Evolutionary conservation across 2,329 filamentous ascomycete genomes (phyloP), one percentile per base, ranked within the genome.

Genomic region (Penicillium sp.): DNA sequence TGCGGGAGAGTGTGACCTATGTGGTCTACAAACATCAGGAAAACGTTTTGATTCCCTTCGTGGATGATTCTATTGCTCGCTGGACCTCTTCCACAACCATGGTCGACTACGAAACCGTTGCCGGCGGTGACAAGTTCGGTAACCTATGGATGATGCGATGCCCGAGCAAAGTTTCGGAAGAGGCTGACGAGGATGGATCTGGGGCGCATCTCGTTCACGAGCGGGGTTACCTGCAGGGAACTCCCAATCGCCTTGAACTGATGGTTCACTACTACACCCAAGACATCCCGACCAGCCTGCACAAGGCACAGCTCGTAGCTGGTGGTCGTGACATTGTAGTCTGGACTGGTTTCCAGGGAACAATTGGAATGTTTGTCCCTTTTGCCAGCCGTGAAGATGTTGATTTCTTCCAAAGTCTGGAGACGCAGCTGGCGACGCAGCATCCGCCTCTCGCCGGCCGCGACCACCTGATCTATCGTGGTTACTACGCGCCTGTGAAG

Each of bases 401-500:
- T 50, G 95, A 98, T 74, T 98, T 99, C 78, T 99, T 99, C 85
- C 93, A 97, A 74, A 92, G 86, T 60, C 82, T 99, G 25, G 95
- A 99, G 77, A 88, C 90, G 70, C 91, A 96, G 70, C 83, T 99
- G 72, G 85, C 93, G 48, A 86, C 85, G 13, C 92, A 96, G 70
- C 93, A 96, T 69, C 84, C 93, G 35, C 93, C 93, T 8, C 79
- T 99, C 47, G 91, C 92, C 21, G 96, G 95, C 43, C 85, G 96
- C 63, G 96, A 99, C 74, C 95, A 99, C 75, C 81, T 99, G 46
- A 96, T 96, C 69, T 99, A 96, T 75, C 85, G 96, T 62, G 88
- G 92, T 63, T 99, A 98, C 77, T 99, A 98, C 74, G 92, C 91
- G 7, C 96, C 95, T 0, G 92, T 96, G 43, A 99, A 99, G 82